Evolutionary conservation across 139 green algal genomes (phyloP).

Genomic region (Chlamydomonas asymmetrica): DNA sequence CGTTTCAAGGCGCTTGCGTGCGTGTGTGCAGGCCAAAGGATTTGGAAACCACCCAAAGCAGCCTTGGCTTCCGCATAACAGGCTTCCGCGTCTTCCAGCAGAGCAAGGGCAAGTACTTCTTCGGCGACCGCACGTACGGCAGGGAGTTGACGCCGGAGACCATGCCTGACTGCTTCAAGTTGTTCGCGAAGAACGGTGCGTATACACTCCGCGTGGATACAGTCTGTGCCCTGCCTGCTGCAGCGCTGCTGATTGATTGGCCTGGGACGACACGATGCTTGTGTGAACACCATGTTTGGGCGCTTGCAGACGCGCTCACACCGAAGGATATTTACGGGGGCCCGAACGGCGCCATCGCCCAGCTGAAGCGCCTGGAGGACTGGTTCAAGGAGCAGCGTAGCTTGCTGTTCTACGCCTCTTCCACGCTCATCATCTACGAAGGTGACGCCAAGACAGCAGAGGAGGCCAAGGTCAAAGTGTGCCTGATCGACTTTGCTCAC

Average conservation of each 20-base stretch:
- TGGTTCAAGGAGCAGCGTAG: slow-evolving; percentile 72
- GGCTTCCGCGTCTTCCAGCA: slow-evolving; percentile 73
- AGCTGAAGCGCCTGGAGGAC: slow-evolving; percentile 60
- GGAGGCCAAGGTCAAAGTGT: slow-evolving; percentile 42
- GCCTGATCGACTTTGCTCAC: slow-evolving; percentile 89
- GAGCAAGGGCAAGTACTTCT: slow-evolving; percentile 46
- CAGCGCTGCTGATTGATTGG: not conserved
- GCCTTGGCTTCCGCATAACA: slow-evolving; percentile 83
- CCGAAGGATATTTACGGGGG: slow-evolving; percentile 60
- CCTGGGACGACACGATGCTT: not conserved
- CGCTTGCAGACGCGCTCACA: slow-evolving; percentile 33
- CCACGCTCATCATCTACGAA: slow-evolving; percentile 83
- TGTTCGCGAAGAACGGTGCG: slow-evolving; percentile 75
- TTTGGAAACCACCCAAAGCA: slow-evolving; percentile 64
- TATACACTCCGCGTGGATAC: no score
- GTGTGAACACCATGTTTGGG: not conserved
- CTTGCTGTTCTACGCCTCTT: slow-evolving; percentile 78
- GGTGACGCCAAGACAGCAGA: slow-evolving; percentile 51
- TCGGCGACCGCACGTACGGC: slow-evolving; percentile 66
- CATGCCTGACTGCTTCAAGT: slow-evolving; percentile 63
- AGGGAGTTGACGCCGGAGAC: slow-evolving; percentile 62
- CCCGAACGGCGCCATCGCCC: slow-evolving; percentile 35
- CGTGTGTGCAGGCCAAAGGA: slow-evolving; percentile 69
- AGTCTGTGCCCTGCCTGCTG: no score
- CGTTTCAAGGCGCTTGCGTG: not conserved